Base-by-base conservation (phyloP, 768 basidiomycete species). In the Cystobasidium onofrii region DNA sequence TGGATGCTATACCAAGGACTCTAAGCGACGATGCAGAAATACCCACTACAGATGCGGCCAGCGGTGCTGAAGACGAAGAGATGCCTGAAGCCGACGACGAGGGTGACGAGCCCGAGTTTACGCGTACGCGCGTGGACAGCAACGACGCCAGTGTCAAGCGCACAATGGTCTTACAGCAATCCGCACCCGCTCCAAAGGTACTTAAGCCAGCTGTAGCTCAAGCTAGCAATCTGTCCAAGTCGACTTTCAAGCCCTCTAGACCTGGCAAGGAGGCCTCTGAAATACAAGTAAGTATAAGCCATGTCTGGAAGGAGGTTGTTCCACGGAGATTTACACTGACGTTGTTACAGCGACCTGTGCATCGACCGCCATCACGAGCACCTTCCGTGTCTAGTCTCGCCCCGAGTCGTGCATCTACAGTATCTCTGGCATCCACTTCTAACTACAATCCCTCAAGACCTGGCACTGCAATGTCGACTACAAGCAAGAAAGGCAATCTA, bases 311-410 rank as follows among this genome's bases (percentile, higher is more conserved):
- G n/a, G 46, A 7, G 39, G 15, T 39, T 39, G 7, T 6, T 39
- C 7, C 39, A 39, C 39, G 15, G 15, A 15, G 39, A 39, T 39
- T n/a, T n/a, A n/a, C n/a, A n/a, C 18, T 50, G n/a, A 50, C 46
- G 4, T 60, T 60, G 6, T 60, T 36, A 27, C 63, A 64, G 63
- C 63, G 43, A 27, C 36, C 31, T 31, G 25, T 41, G 13, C 50
- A 71, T 29, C 69, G 69, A 33, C 69, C 69, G 17, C 33, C 55
- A 10, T 71, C 69, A 9, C 69, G 69, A 34, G 69, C 69, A 61
- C 69, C 69, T 20, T 71, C 69, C 17, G 69, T 71, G 15, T 57
- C 69, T 33, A 41, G 36, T 17, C 55, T 71, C 9, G 69, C 69
- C 6, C 69, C 69, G 1, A 27, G 46, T n/a, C 50, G 69, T 1